Evolutionary conservation across 129 eudicot species (phyloP), one percentile per base, ranked within the genome.

Genomic region (Heracleum sosnowskyi): DNA sequence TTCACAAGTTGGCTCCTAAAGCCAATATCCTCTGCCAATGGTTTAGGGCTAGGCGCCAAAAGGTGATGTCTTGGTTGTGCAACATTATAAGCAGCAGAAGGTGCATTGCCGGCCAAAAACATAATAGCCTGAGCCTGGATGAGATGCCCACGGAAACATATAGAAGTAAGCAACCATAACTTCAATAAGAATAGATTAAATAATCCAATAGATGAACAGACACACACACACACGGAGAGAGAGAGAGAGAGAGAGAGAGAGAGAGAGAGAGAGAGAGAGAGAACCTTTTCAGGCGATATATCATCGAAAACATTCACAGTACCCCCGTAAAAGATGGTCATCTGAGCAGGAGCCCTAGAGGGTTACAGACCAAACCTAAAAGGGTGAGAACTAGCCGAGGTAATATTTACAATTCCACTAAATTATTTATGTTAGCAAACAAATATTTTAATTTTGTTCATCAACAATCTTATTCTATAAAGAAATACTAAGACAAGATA

Each of bases 241-340:
- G 44, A 46, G 64, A 36, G 84, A 31, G 76, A 55, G 77, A 55
- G 64, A 46, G 53, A 46, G 55, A 45, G 51, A 15, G 51, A 15
- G 51, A 42, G 66, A 1, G 18, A 33, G 44, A 78, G 55, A 47
- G 36, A 53, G 40, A 73, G 69, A 63, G 35, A 55, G 71, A 37
- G 83, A 26, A 89, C 97, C 97, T 89, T 89, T 81, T 89, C 88
- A 57, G 91, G 97, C 47, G 97, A 85, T 84, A 91, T 80, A 75
- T 26, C 85, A 76, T 87, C 91, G 70, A 84, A 91, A 64, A 89
- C 97, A 78, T 81, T 86, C 80, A 91, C 92, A 36, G 80, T 82
- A 62, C 97, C 97, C 24, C 76, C 92, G 78, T 91, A 91, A 83
- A 91, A 87, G 72, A 91, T 89, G 85, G 97, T 91, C 81, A 91